Evolutionary conservation across 1,139 yeast species (phyloP).

Genomic region (Eremothecium cymbalariae): DNA sequence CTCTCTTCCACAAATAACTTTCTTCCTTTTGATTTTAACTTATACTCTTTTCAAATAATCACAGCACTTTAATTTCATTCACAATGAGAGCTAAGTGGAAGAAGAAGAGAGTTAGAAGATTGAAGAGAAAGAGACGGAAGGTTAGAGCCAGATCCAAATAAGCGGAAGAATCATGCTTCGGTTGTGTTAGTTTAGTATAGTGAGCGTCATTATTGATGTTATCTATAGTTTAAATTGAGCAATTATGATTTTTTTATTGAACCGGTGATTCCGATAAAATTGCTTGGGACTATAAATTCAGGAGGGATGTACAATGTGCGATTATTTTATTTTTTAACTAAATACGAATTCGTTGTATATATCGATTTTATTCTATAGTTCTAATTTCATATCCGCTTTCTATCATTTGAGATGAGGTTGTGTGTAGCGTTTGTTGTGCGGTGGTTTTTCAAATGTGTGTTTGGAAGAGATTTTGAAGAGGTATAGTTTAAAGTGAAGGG

Average conservation of each 20-base stretch:
- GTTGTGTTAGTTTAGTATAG: too few species aligned
- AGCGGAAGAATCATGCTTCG: slow-evolving; percentile 46
- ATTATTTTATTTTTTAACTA: too few species aligned
- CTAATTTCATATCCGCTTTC: slow-evolving; percentile 4
- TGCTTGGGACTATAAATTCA: too few species aligned
- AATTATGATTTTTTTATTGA: slow-evolving; percentile 8
- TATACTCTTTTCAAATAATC: too few species aligned
- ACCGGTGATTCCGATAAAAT: slow-evolving; percentile 7
- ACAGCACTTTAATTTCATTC: too few species aligned
- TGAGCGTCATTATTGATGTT: slow-evolving; percentile 6
- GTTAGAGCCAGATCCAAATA: slow-evolving; percentile 98
- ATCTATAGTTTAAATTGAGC: slow-evolving; percentile 4
- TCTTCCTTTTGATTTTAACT: slow-evolving; percentile 9
- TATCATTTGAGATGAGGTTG: slow-evolving; percentile 9
- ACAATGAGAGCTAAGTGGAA: slow-evolving; percentile 91
- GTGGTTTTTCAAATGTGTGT: too few species aligned
- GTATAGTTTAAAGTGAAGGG: too few species aligned
- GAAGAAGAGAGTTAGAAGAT: slow-evolving; percentile 99
- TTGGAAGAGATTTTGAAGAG: too few species aligned
- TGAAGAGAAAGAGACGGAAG: slow-evolving; percentile 99
- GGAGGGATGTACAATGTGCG: too few species aligned
- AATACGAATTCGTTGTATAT: too few species aligned
- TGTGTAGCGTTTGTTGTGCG: too few species aligned
- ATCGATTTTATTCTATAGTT: slow-evolving; percentile 5
- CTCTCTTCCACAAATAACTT: too few species aligned